phyloP scores from a whole-genome alignment of 1,284 basidiomycete species.

The Irpex lacteus region DNA sequence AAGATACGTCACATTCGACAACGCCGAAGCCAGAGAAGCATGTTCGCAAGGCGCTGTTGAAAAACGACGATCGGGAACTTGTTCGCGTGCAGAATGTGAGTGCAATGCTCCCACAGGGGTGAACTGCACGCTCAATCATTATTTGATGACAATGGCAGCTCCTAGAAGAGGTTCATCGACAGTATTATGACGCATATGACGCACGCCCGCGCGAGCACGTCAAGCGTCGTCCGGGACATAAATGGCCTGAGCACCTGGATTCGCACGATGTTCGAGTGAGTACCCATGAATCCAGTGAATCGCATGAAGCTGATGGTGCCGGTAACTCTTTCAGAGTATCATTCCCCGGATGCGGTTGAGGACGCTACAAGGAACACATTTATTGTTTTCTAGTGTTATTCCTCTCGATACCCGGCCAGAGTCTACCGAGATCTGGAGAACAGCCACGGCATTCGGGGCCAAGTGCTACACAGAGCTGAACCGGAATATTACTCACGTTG shows the following conservation, averaged over 20 bases:
- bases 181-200: conserved; percentile 73
- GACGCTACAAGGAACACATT: conserved; percentile 73
- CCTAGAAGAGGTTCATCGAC: conserved; percentile 71
- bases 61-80: conserved; percentile 88
- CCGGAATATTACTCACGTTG: conserved; percentile 82
- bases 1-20: conserved; percentile 12
- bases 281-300: neutral
- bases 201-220: conserved; percentile 29
- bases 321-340: conserved; percentile 52
- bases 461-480: conserved; percentile 70
- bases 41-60: conserved; percentile 73
- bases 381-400: conserved; percentile 93
- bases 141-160: conserved; percentile 45
- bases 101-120: conserved; percentile 6
- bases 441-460: conserved; percentile 89
- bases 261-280: conserved; percentile 61
- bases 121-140: neutral
- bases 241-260: conserved; percentile 25
- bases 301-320: conserved; percentile 7
- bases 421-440: conserved; percentile 84
- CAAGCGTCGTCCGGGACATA: conserved; percentile 30
- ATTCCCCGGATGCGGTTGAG: conserved; percentile 78
- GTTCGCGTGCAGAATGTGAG: conserved; percentile 70
- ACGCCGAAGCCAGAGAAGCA: conserved; percentile 25
- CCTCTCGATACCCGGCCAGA: conserved; percentile 82